Base-by-base conservation (phyloP, 1,139 yeast species). In the Blastobotrys illinoisensis region DNA sequence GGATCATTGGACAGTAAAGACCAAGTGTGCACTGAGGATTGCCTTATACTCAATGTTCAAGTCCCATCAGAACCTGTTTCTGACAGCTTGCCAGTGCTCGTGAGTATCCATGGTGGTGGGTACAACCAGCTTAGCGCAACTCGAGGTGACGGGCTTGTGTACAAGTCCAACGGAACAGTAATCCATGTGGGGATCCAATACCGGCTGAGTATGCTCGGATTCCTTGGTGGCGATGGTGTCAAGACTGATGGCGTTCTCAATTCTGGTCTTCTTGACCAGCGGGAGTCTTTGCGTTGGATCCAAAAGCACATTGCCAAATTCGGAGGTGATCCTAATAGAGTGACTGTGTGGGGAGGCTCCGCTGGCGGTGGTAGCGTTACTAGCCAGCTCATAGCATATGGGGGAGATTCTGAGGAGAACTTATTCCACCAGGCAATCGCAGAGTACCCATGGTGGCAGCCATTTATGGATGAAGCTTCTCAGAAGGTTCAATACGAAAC, bases 281-380 rank as follows among this genome's bases (percentile, higher is more conserved):
- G 66, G 11, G 40, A 52, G 47, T 76, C 73, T 1, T 56, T 73
- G 16, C 58, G 67, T 44, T 73, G 77, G 77, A 63, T 71, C 11
- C 58, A 65, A 23, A 64, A 65, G 50, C 64, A 71, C 56, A 70
- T 73, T 53, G 56, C 46, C 1, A 55, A 55, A 6, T 72, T 73
- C 59, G 76, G 76, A 9, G 76, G 76, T 20, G 69, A 73, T 55
- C 67, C 72, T 3, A 58, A 59, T 6, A 64, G 62, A 49, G 63
- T 72, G n/a, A 67, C 71, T 1, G 57, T 71, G 7, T 60, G 67
- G 62, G 75, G 76, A 14, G 74, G 71, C 55, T 61, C 68, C 51
- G 75, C 75, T 1, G 75, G 76, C n/a, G 71, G 71, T 2, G 62
- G 64, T 44, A 63, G 70, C 11, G 67, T 67, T 40, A 62, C 64